Percentiles rank a stretch among this genome's conserved stretches.
Conservation (phyloP, 768 basidiomycete genomes). For the Lentinula lateritia region DNA sequence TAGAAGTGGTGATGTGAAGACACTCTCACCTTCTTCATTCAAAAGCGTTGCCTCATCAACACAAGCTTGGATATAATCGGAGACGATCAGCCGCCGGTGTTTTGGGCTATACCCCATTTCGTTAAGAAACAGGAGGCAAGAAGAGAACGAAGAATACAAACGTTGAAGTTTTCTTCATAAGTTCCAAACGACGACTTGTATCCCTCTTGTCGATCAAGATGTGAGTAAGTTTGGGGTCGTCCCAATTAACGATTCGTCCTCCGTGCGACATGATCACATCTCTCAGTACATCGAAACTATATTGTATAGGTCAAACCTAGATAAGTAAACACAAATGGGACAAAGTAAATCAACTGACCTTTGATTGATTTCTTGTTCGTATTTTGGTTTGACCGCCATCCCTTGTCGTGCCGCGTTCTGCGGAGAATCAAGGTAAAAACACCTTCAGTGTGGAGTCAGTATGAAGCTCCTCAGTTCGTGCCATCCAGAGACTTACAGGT, state of each 20-base stretch:
- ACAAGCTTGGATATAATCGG: constrained; percentile 74
- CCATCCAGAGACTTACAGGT: constrained; percentile 50
- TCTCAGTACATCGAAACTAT: constrained; percentile 51
- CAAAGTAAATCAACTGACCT: constrained; percentile 35
- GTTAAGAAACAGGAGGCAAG: constrained; percentile 9
- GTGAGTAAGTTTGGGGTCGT: constrained; percentile 82
- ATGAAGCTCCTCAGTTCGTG: not conserved
- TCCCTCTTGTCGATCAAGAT: constrained; percentile 82
- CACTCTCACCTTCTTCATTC: constrained; percentile 72
- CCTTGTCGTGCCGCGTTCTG: constrained; percentile 64
- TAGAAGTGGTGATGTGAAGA: not conserved
- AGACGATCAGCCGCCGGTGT: constrained; percentile 69
- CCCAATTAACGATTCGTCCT: constrained; percentile 62
- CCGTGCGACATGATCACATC: constrained; percentile 61
- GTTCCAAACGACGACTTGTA: constrained; percentile 59
- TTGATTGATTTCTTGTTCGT: constrained; percentile 45
- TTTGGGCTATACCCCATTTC: constrained; percentile 55
- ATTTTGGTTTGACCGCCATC: constrained; percentile 50
- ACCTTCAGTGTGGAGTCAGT: constrained; percentile 35
- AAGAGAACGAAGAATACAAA: constrained; percentile 26
- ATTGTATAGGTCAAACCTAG: not conserved
- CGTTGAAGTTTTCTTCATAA: constrained; percentile 71
- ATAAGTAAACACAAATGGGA: not conserved
- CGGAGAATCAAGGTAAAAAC: constrained; percentile 85
- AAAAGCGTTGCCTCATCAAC: constrained; percentile 80